Percentiles rank a stretch among this genome's conserved stretches.
phyloP scores from a whole-genome alignment of 140 eudicot species.

The Anethum foeniculum region DNA sequence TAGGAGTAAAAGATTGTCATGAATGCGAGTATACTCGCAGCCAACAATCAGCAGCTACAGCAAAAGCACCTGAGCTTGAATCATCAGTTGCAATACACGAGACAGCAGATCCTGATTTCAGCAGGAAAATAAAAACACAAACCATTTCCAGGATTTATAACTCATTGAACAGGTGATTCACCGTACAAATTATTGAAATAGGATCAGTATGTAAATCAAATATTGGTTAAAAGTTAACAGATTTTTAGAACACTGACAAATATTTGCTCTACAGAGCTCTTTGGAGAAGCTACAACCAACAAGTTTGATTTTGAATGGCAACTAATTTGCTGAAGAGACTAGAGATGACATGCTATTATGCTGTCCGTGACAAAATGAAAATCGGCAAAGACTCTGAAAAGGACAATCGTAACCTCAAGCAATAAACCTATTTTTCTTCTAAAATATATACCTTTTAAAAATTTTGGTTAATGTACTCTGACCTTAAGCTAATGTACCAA shows the following conservation, averaged over 20 bases:
- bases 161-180: background rate
- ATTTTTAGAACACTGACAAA: background rate
- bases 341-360: background rate
- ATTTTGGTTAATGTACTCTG: background rate
- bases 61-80: constrained; percentile 49
- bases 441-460: no score
- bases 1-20: background rate
- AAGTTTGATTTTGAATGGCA: background rate
- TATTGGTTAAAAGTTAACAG: background rate
- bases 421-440: background rate
- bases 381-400: background rate
- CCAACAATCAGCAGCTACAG: constrained; percentile 51
- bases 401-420: background rate
- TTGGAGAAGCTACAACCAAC: background rate
- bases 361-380: background rate
- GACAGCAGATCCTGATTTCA: constrained; percentile 45
- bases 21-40: constrained; percentile 46
- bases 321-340: background rate
- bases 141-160: background rate
- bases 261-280: background rate
- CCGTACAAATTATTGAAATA: background rate
- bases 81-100: constrained; percentile 53
- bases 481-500: background rate
- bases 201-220: background rate
- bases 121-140: background rate